Evolutionary conservation across 1,139 yeast genomes (phyloP).

Genomic region (Groenewaldozyma auringiensis): DNA sequence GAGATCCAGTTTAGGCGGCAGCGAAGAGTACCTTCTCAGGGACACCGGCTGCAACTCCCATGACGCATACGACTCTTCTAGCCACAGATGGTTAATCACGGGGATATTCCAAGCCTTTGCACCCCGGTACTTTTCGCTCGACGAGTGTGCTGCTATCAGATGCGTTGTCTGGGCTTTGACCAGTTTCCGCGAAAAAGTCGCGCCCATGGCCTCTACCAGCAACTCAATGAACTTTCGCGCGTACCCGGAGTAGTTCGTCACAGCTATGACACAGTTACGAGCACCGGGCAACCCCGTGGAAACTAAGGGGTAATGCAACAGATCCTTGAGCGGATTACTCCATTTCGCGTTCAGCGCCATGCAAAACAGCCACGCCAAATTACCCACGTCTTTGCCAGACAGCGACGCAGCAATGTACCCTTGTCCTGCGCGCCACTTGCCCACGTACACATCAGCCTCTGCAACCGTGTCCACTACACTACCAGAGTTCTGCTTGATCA

Average conservation of each 20-base stretch:
- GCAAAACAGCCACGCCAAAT: conserved; percentile 65
- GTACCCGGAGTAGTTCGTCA: conserved; percentile 81
- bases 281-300: conserved; percentile 45
- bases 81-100: conserved; percentile 77
- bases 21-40: conserved; percentile 39
- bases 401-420: conserved; percentile 39
- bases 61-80: conserved; percentile 67
- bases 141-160: conserved; percentile 57
- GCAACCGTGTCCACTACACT: conserved; percentile 29
- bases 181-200: conserved; percentile 62
- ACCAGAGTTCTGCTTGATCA: conserved; percentile 38
- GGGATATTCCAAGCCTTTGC: conserved; percentile 56
- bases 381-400: conserved; percentile 45
- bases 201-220: conserved; percentile 67
- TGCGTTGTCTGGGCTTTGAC: conserved; percentile 56
- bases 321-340: conserved; percentile 47
- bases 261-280: conserved; percentile 47
- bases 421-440: conserved; percentile 53
- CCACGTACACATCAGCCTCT: conserved; percentile 53
- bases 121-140: conserved; percentile 69
- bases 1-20: conserved; percentile 38
- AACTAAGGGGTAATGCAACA: conserved; percentile 71
- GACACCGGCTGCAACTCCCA: conserved; percentile 49
- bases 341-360: conserved; percentile 51
- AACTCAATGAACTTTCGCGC: conserved; percentile 64